These are phyloP conservation scores for Thelonectria blattea DNA, from an alignment of 2,329 filamentous ascomycete genomes.

Conservation along the genomic window DNA sequence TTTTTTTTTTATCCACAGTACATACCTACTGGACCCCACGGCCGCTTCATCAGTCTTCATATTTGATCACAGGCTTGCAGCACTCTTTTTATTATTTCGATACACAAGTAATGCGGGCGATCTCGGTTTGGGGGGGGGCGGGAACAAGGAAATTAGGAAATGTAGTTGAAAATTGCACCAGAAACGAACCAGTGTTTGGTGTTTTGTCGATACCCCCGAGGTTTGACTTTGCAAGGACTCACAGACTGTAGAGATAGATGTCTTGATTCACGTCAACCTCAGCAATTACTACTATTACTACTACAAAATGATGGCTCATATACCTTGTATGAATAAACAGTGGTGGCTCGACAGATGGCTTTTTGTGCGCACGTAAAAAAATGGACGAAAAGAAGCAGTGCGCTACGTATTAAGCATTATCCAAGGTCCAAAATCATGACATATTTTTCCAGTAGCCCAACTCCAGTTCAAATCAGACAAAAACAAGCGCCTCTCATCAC, in stretches of 20 bases:
- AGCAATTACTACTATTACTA: not conserved
- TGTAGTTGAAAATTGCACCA: constrained; percentile 2
- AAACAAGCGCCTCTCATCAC: not conserved
- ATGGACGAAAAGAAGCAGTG: not conserved
- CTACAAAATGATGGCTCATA: not conserved
- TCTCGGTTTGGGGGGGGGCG: not conserved
- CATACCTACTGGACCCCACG: not conserved
- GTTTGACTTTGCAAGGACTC: not conserved
- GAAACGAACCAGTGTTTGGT: not conserved
- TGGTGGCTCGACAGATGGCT: not conserved
- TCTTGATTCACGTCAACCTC: constrained; percentile 3
- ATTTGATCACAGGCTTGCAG: not conserved
- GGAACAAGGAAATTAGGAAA: constrained; percentile 1
- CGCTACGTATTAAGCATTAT: not conserved
- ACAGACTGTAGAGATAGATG: not conserved
- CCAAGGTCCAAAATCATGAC: constrained; percentile 5
- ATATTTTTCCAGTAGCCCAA: not conserved
- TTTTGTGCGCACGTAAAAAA: not conserved
- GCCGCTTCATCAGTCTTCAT: not conserved
- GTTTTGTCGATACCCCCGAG: constrained; percentile 7
- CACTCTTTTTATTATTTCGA: not conserved
- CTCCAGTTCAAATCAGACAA: not conserved
- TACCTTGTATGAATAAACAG: not conserved
- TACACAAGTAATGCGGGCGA: not conserved
- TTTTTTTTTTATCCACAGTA: not conserved